phyloP scores from a whole-genome alignment of 2,329 filamentous ascomycete species.

The Aaosphaeria arxii region DNA sequence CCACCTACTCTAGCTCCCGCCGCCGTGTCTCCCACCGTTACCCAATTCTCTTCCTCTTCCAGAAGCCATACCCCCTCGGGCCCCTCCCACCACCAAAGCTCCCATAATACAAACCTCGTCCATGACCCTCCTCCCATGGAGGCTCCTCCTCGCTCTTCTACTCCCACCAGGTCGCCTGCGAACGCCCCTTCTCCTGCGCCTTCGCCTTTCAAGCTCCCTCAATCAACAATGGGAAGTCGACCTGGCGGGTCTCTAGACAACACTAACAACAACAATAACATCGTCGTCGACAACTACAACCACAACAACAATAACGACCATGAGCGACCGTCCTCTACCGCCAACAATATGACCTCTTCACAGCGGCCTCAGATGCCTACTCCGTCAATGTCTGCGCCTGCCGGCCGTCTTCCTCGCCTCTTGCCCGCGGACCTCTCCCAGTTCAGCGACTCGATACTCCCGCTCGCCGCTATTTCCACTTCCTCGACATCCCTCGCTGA shows the following conservation, averaged over 20 bases:
- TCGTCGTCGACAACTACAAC: neutral
- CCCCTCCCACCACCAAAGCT: constrained; percentile 20
- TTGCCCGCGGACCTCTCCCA: constrained; percentile 64
- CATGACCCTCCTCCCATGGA: constrained; percentile 50
- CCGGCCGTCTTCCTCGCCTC: constrained; percentile 50
- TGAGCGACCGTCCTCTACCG: constrained; percentile 12
- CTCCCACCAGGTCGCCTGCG: constrained; percentile 50
- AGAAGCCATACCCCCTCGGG: constrained; percentile 56
- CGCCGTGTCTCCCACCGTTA: constrained; percentile 54
- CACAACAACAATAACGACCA: constrained; percentile 8
- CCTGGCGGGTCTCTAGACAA: constrained; percentile 27
- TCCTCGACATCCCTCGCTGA: constrained; percentile 72
- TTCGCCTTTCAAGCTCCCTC: constrained; percentile 17
- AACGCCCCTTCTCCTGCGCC: constrained; percentile 37
- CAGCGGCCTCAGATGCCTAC: constrained; percentile 33
- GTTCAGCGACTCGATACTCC: constrained; percentile 61
- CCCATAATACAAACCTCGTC: constrained; percentile 41
- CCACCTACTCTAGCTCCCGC: constrained; percentile 4
- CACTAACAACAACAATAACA: neutral
- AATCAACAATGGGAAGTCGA: constrained; percentile 36
- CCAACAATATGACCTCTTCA: neutral
- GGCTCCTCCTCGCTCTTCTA: constrained; percentile 54
- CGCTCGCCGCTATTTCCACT: constrained; percentile 52
- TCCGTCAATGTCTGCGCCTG: constrained; percentile 44
- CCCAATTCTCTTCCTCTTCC: constrained; percentile 49